Percentiles rank a stretch among this genome's conserved stretches.
Conservation (phyloP, 176 grass and related monocot species). For the Poa annua region DNA sequence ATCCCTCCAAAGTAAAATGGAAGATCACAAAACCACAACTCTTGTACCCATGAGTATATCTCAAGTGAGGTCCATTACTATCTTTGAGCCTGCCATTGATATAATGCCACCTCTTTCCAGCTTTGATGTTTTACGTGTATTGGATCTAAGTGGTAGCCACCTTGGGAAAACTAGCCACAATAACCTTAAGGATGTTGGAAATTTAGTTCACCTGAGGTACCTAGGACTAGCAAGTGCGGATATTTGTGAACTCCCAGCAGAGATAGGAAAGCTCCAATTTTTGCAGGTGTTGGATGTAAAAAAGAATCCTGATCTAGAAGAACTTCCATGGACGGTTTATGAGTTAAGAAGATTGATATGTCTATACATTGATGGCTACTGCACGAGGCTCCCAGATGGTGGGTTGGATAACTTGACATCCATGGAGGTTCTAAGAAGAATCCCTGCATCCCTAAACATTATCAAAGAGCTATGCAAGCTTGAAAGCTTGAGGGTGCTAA, state of each 20-base stretch:
- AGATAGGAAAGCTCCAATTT: neutral
- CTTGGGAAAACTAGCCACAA: neutral
- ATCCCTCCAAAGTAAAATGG: neutral
- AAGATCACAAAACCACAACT: neutral
- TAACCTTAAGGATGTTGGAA: neutral
- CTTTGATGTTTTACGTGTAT: neutral
- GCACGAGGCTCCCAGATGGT: neutral
- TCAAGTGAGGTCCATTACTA: slow-evolving; percentile 17
- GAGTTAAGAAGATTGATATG: neutral
- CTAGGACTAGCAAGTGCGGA: neutral
- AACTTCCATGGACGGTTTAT: neutral
- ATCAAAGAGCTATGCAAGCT: neutral
- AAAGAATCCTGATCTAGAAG: neutral
- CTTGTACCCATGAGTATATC: neutral
- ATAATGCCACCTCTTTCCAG: neutral
- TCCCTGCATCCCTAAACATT: neutral
- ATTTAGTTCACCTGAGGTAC: slow-evolving; percentile 10
- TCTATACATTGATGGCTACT: neutral
- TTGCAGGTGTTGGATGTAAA: neutral
- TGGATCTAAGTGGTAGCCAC: neutral
- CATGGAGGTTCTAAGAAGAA: neutral
- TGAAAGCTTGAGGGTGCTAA: neutral
- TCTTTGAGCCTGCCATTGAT: neutral
- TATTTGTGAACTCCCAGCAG: neutral
- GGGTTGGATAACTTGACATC: neutral